Evolutionary conservation across 2,329 filamentous ascomycete genomes (phyloP).

Genomic region (Lojkania enalia): DNA sequence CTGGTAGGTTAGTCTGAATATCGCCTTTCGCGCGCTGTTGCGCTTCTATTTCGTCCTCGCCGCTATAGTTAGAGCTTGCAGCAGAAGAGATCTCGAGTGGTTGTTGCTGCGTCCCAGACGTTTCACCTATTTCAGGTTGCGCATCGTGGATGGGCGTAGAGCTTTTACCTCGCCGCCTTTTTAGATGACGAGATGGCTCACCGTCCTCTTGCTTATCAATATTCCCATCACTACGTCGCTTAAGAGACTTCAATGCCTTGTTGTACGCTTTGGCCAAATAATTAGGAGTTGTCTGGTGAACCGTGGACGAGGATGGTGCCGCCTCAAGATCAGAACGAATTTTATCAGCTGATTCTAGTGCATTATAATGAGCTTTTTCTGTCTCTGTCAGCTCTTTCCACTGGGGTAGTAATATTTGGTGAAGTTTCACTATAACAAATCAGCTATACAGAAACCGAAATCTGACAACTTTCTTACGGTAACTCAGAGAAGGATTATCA

Average conservation of each 20-base stretch:
- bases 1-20: conserved; percentile 3
- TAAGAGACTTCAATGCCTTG: conserved; percentile 23
- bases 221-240: not conserved
- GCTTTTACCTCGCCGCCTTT: not conserved
- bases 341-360: conserved; percentile 15
- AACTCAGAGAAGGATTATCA: conserved; percentile 16
- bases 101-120: conserved; percentile 13
- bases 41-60: not conserved
- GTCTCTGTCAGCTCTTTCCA: conserved; percentile 24
- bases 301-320: conserved; percentile 22
- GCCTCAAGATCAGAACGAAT: conserved; percentile 8
- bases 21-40: not conserved
- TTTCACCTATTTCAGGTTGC: not conserved
- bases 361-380: conserved; percentile 23
- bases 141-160: not conserved
- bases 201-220: not conserved
- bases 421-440: conserved; percentile 18
- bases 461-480: conserved; percentile 22
- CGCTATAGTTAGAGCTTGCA: conserved; percentile 15
- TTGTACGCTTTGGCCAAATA: conserved; percentile 26
- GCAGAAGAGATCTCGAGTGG: conserved; percentile 29
- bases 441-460: not conserved
- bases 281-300: conserved; percentile 25
- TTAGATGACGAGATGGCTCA: not conserved
- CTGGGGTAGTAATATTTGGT: conserved; percentile 16